phyloP scores from a whole-genome alignment of 83 land plant species.

The Isoetes engelmannii region DNA sequence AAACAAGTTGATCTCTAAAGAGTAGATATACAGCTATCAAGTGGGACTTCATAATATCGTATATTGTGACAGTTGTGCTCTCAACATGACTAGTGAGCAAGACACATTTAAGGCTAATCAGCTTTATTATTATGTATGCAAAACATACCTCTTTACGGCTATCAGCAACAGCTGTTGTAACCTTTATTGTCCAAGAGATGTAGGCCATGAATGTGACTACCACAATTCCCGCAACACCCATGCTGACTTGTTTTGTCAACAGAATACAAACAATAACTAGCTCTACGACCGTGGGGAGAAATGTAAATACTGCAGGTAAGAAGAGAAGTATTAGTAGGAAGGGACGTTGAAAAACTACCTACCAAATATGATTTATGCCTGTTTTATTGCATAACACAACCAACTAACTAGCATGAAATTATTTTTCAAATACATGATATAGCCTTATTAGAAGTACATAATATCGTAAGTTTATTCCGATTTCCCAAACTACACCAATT shows the following conservation, averaged over 20 bases:
- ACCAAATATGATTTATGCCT: too few species aligned
- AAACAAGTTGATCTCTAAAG: too few species aligned
- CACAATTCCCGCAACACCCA: conserved; percentile 34
- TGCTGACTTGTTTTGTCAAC: conserved; percentile 37
- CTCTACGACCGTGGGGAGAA: conserved; percentile 37
- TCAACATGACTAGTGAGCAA: not conserved
- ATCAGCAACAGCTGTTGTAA: conserved; percentile 32
- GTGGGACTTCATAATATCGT: too few species aligned
- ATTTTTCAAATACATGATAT: too few species aligned
- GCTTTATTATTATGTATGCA: too few species aligned
- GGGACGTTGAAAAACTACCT: too few species aligned
- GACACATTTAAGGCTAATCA: not conserved
- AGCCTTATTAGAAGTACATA: too few species aligned
- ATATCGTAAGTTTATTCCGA: too few species aligned
- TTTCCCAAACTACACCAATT: not conserved
- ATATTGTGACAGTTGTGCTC: not conserved
- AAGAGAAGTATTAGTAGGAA: too few species aligned
- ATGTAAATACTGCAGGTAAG: conserved; percentile 32
- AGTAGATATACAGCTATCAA: too few species aligned
- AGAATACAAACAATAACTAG: conserved; percentile 34
- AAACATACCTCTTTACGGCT: conserved; percentile 38
- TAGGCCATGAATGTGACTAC: conserved; percentile 32
- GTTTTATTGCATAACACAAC: too few species aligned
- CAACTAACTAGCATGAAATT: too few species aligned
- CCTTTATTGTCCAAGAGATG: conserved; percentile 34